Evolutionary conservation across 768 basidiomycete genomes (phyloP), one percentile per base, ranked within the genome.

Genomic region (Xerocomus spinulosus): DNA sequence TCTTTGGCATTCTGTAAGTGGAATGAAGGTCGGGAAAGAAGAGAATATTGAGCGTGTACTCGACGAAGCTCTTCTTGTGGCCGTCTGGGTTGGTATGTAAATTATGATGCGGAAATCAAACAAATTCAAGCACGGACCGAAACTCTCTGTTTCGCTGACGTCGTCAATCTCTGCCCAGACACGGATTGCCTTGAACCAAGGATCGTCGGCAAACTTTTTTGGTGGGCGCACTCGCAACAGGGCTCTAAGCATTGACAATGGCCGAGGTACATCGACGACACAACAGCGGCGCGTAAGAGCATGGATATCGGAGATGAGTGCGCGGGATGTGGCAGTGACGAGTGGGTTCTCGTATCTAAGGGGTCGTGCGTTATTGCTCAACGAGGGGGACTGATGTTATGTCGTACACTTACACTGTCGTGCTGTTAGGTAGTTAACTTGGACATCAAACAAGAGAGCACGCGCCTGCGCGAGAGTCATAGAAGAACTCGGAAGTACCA

Each of bases 141-240:
- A 91, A 53, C 80, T 83, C 56, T 90, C 88, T 60, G 75, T 84
- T 67, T 90, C 87, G 56, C 78, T 83, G 40, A 88, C 72, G 53
- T 89, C 85, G 30, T 79, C 78, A 33, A 89, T 71, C 55, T 89
- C 85, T 4, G 79, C 82, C 87, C 87, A 90, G 32, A 83, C 75
- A 25, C 81, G 76, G 46, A 86, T 51, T 5, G 77, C 82, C 53
- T 75, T 79, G 62, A 87, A 85, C 64, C 82, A 76, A 14, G 76
- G 67, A 29, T 64, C 67, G 6, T 69, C 70, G 39, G 60, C 63
- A 20, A 17, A 26, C 17, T 26, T 47, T 32, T 52, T 29, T 52
- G 37, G 51, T 21, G 55, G 49, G 24, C 42, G 49, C 5, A 78
- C 54, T 10, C 78, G 74, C 52, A 85, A 75, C 21, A 87, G 60